Evolutionary conservation across 2,329 filamentous ascomycete species (phyloP), one percentile per base, ranked within the genome.

Genomic region (Aspergillus neotritici): DNA sequence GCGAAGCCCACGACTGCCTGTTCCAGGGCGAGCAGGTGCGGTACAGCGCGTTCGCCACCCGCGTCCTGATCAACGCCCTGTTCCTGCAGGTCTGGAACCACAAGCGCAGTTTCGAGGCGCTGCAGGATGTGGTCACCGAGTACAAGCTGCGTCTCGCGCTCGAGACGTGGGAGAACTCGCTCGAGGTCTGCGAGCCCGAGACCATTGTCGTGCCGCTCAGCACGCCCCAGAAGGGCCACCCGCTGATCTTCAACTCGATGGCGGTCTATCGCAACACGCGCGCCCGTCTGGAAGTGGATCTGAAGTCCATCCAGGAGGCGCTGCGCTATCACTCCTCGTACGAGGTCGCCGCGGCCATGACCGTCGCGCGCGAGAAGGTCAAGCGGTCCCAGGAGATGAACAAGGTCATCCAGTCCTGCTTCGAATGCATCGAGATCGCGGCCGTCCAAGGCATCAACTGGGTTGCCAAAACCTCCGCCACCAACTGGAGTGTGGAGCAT

Each of bases 81-180:
- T 98, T 97, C 76, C 78, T 98, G 37, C 93, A 97, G 67, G 91
- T 97, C 3, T 98, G 93, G 93, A 94, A 95, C 63, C 88, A 97
- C 73, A 96, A 96, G 79, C 87, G 93, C 61, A 96, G 88, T 66
- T 91, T 91, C n/a, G 90, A 97, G 65, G 90, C 91, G 39, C 76
- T 97, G 32, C 93, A 97, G 69, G 91, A 97, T 62, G 90, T 97
- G 31, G 91, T 97, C 34, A 94, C 91, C 3, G 93, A 97, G 71
- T 97, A 95, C 78, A 97, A 96, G 75, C 84, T 98, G 49, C 83
- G 93, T 44, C 80, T 96, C 41, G 93, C 93, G 39, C 76, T 98
- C 41, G 91, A 97, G 72, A 96, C 91, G n/a, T 98, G 93, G 93
- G 89, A 97, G 74, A 94, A 87, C 70, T 96, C 91, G 32, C 79